phyloP scores from a whole-genome alignment of 495 filamentous ascomycete genomes.

The Penicillium lividum region DNA sequence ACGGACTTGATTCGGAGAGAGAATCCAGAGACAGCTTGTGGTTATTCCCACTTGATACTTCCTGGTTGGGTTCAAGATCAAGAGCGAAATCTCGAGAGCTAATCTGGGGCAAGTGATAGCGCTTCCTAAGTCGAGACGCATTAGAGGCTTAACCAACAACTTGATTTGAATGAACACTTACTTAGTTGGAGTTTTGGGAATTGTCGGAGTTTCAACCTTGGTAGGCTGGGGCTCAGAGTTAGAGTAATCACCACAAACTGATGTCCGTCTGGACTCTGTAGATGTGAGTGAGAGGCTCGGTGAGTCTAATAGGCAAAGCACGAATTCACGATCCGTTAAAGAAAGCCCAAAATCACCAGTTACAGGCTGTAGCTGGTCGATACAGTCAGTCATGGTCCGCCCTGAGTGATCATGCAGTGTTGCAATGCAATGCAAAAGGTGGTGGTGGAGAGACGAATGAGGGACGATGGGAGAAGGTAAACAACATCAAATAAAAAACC shows the following conservation, averaged over 20 bases:
- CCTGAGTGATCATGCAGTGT: neutral
- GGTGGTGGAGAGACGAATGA: neutral
- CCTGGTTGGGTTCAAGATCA: neutral
- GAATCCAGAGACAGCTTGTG: neutral
- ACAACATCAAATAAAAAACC: neutral
- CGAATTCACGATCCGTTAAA: neutral
- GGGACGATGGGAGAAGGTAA: neutral
- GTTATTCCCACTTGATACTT: neutral
- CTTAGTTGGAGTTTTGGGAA: neutral
- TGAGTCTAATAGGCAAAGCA: neutral
- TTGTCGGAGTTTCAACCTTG: neutral
- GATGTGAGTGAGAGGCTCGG: neutral
- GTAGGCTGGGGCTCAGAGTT: neutral
- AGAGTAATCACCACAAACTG: neutral
- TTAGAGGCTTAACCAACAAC: neutral
- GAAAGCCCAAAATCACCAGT: neutral
- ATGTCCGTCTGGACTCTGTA: neutral
- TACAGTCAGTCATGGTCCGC: neutral
- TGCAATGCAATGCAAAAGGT: neutral
- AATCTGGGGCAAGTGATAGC: neutral
- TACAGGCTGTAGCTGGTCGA: neutral
- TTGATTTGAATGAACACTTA: neutral
- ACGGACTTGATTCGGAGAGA: neutral
- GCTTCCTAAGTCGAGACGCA: neutral
- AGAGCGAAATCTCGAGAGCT: neutral